Conservation (phyloP, 176 grass and related monocot species). For the Zoysia pacifica region DNA sequence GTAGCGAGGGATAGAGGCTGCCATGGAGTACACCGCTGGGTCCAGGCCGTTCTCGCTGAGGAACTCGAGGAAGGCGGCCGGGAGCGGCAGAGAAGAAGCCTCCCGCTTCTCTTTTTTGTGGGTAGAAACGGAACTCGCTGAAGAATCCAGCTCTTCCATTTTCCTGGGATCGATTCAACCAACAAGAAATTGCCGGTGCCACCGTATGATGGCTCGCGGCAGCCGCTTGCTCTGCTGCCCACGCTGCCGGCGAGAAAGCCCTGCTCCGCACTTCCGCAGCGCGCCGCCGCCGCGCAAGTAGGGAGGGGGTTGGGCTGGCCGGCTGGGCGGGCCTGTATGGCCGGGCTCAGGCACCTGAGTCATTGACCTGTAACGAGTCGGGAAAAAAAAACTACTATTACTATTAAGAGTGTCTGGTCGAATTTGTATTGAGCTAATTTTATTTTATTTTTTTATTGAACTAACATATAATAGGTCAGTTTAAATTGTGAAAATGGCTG, state of each 20-base stretch:
- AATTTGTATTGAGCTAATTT: no score
- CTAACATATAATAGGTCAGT: no score
- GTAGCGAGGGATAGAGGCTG: constrained; percentile 77
- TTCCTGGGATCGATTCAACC: not conserved
- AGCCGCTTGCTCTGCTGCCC: not conserved
- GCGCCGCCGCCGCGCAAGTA: not conserved
- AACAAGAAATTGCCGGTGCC: not conserved
- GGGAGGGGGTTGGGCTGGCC: not conserved
- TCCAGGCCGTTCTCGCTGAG: constrained; percentile 83
- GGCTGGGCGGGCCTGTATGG: not conserved
- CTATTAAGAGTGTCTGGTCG: no score
- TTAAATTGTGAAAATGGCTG: no score
- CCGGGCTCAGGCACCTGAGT: no score
- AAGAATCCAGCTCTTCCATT: constrained; percentile 18
- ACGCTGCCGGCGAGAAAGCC: not conserved
- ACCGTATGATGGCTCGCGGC: not conserved
- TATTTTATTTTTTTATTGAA: no score
- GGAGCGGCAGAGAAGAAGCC: constrained; percentile 44
- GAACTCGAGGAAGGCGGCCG: constrained; percentile 73
- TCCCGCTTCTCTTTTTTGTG: constrained; percentile 1
- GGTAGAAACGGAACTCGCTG: not conserved
- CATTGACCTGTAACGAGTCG: no score
- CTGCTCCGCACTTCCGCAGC: not conserved
- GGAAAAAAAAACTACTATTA: no score
- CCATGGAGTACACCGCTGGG: constrained; percentile 65